A percentile compares a stretch with the other conserved stretches of the same genome.
These are phyloP conservation scores for Fraxinus baroniana DNA, from an alignment of 305 asterid species.

Conservation along the genomic window DNA sequence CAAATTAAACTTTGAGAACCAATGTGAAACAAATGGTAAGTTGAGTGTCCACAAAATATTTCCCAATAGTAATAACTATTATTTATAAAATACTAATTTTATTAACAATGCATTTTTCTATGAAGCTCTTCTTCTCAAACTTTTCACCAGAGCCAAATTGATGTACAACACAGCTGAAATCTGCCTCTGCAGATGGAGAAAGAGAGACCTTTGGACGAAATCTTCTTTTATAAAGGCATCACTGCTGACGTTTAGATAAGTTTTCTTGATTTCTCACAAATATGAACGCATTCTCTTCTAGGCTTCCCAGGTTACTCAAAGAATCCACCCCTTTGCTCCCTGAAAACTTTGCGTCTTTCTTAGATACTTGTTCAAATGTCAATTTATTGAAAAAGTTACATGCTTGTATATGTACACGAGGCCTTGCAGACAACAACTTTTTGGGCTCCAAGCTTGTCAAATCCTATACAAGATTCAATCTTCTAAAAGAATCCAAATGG, in stretches of 20 bases:
- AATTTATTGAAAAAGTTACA: conserved; percentile 39
- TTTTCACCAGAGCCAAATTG: neutral
- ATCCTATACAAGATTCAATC: conserved; percentile 35
- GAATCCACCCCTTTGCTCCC: conserved; percentile 10
- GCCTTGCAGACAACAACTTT: conserved; percentile 32
- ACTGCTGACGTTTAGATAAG: neutral
- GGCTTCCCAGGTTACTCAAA: conserved; percentile 16
- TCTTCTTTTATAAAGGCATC: neutral
- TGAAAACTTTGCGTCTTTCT: conserved; percentile 31
- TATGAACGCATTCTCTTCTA: conserved; percentile 29
- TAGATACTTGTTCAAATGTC: conserved; percentile 34
- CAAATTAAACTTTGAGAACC: neutral
- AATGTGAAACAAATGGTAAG: neutral
- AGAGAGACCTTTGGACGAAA: neutral
- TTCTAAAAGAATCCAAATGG: conserved; percentile 42
- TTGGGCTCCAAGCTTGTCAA: conserved; percentile 45
- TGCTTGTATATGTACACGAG: conserved; percentile 39
- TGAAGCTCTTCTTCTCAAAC: neutral
- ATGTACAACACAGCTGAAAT: neutral
- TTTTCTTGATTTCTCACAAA: neutral
- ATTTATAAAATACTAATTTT: neutral
- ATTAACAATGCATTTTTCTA: neutral
- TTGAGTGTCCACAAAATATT: neutral
- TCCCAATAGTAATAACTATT: neutral
- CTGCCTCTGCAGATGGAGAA: neutral